Evolutionary conservation across 352 stramenopile species (phyloP), one percentile per base, ranked within the genome.

Genomic region (Globisporangium radiosum): DNA sequence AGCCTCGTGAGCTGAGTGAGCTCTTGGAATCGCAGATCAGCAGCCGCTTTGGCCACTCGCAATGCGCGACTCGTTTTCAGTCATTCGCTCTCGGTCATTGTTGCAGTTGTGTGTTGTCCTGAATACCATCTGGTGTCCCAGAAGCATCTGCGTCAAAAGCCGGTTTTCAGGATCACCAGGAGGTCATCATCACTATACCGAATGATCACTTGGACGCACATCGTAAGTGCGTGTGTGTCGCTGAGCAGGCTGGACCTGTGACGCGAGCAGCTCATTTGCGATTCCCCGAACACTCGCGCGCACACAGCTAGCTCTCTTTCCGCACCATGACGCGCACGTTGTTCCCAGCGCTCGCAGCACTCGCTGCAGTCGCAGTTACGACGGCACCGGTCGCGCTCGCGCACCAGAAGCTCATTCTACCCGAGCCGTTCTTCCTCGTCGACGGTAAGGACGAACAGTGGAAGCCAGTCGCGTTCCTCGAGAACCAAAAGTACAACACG

Each of bases 371-470:
- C 17, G 39, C 45, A 45, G 47, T 64, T 45, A 43, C 51, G 19
- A 38, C 52, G 11, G 37, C 39, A 11, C 13, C 37, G 13, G 50
- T 38, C 14, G 49, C 53, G 2, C 19, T 17, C 47, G 75, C 79
- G 59, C 71, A 76, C n/a, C 75, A 85, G 19, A 59, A 76, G 48
- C 57, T 85, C 51, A 61, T 69, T 13, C 64, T 75, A 10, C 75
- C 75, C 7, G 52, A 72, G 51, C 75, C 75, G 10, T 82, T 82
- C 64, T 85, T 76, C 69, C 62, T 82, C 47, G 71, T 85, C 42
- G 75, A 85, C 65, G 73, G 71, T 25, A 50, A 69, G 25, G 57
- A 65, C 37, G 33, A 33, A 17, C 50, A 67, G 43, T 63, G 50
- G 51, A 47, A 47, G 38, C 65, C 75, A 11, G 64, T 82, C 58